Conservation (phyloP, 169 alveolate species). For the Pseudocohnilembus persalinus region DNA sequence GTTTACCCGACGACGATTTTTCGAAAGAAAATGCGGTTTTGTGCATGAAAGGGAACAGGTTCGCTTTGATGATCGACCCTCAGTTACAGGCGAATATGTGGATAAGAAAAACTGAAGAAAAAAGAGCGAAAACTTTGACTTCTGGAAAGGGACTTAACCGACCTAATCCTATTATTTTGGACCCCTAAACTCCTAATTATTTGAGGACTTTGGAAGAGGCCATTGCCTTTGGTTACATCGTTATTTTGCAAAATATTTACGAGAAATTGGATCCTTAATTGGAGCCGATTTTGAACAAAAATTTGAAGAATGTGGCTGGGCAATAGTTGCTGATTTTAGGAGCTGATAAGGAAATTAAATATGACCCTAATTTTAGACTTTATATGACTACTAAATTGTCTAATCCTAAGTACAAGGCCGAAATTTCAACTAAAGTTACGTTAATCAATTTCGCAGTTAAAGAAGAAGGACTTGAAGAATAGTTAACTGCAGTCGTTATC, state of each 20-base stretch:
- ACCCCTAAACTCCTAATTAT: constrained; percentile 77
- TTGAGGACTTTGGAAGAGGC: constrained; percentile 84
- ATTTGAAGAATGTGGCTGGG: constrained; percentile 69
- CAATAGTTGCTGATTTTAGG: constrained; percentile 76
- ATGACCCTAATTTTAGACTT: constrained; percentile 87
- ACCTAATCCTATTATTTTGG: constrained; percentile 65
- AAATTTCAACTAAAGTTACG: constrained; percentile 90
- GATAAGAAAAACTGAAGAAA: constrained; percentile 89
- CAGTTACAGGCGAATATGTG: constrained; percentile 93
- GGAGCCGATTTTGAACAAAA: constrained; percentile 89
- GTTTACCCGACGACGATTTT: constrained; percentile 93
- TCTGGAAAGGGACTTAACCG: constrained; percentile 34
- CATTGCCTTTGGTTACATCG: constrained; percentile 86
- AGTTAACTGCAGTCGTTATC: constrained; percentile 90
- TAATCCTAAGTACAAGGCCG: constrained; percentile 96
- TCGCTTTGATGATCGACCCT: constrained; percentile 97
- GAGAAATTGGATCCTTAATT: constrained; percentile 93
- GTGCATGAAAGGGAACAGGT: constrained; percentile 87
- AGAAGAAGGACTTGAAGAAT: constrained; percentile 92
- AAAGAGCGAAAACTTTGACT: not conserved
- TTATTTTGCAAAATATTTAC: constrained; percentile 88
- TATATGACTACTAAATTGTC: constrained; percentile 93
- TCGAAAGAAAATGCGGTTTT: constrained; percentile 94
- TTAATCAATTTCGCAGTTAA: constrained; percentile 93
- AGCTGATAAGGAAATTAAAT: constrained; percentile 89